phyloP scores from a whole-genome alignment of 768 basidiomycete genomes.

The Lactarius quietus region DNA sequence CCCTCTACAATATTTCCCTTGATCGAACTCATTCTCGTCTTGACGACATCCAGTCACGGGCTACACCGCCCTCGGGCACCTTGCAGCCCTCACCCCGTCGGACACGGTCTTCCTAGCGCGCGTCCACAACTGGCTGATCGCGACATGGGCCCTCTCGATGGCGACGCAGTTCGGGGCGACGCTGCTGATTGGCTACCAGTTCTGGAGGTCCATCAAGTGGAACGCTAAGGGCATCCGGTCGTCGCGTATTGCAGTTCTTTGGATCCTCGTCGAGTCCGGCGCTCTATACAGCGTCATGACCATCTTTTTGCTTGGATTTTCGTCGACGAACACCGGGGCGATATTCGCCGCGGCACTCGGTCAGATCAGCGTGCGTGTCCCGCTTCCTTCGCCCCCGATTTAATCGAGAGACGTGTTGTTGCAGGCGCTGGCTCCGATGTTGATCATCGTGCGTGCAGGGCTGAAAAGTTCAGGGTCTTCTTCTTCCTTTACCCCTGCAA shows the following conservation, averaged over 20 bases:
- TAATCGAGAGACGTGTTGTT: neutral
- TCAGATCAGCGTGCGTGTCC: slow-evolving; percentile 19
- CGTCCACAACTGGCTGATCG: slow-evolving; percentile 11
- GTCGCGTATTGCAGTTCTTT: slow-evolving; percentile 9
- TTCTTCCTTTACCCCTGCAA: neutral
- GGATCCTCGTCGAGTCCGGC: slow-evolving; percentile 22
- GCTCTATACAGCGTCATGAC: slow-evolving; percentile 17
- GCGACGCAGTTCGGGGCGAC: slow-evolving; percentile 20
- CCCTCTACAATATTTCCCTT: too few relatives aligned
- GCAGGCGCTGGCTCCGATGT: slow-evolving; percentile 15
- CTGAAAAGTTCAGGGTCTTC: neutral
- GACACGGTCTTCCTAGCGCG: neutral
- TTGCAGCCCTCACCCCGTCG: neutral
- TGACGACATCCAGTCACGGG: slow-evolving; percentile 3
- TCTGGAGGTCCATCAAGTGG: slow-evolving; percentile 5
- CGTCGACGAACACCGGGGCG: neutral
- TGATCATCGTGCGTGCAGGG: slow-evolving; percentile 12
- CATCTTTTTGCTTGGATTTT: slow-evolving; percentile 12
- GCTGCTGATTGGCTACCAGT: slow-evolving; percentile 13
- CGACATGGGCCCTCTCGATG: slow-evolving; percentile 18
- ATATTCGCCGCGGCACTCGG: slow-evolving; percentile 10
- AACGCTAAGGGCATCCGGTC: neutral
- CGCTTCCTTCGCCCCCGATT: neutral
- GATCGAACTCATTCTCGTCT: neutral
- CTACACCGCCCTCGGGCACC: slow-evolving; percentile 7